Evolutionary conservation across 2,329 filamentous ascomycete species (phyloP), one percentile per base, ranked within the genome.

Genomic region (Teratosphaeria viscida): DNA sequence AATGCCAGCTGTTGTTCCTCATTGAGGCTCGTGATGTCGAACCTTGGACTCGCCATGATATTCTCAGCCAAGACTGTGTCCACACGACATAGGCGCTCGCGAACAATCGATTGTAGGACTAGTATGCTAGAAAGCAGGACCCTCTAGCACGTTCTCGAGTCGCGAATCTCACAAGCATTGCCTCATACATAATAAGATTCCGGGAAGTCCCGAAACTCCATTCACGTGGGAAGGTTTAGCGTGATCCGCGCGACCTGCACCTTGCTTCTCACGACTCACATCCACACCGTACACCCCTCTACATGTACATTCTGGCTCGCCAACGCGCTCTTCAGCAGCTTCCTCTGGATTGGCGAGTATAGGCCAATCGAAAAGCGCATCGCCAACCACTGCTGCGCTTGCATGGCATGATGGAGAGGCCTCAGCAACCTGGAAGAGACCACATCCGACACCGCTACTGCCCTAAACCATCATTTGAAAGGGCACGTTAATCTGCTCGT

Each of bases 1-100:
- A 99, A 83, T 54, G 90, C 88, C 57, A 87, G 83, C 73, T 90
- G 90, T 49, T 59, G 57, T 14, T 59, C 57, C 27, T 59, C 57
- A 8, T 19, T 55, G 11, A 59, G 57, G n/a, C 57, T 59, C 27
- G 57, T 47, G 57, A 59, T 55, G 35, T 59, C 57, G n/a, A 49
- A 35, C 12, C 14, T 34, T 47, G 52, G 26, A n/a, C n/a, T 35
- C 26, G 57, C 14, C 57, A 58, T 58, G 49, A 12, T 32, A 54
- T 32, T 12, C 53, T 39, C 37, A 39, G 37, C 16, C n/a, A 3
- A 16, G 2, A 23, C 43, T 10, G 6, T n/a, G 19, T 8, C 10
- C 43, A 23, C 43, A 49, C 43, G 19, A 23, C 19, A 10, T n/a
- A 23, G n/a, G 10, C 16, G 43, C 43, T 23, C n/a, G 43, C 43